Base-by-base conservation (phyloP, 2,329 filamentous ascomycete species). In the Botrytis fragariae region DNA sequence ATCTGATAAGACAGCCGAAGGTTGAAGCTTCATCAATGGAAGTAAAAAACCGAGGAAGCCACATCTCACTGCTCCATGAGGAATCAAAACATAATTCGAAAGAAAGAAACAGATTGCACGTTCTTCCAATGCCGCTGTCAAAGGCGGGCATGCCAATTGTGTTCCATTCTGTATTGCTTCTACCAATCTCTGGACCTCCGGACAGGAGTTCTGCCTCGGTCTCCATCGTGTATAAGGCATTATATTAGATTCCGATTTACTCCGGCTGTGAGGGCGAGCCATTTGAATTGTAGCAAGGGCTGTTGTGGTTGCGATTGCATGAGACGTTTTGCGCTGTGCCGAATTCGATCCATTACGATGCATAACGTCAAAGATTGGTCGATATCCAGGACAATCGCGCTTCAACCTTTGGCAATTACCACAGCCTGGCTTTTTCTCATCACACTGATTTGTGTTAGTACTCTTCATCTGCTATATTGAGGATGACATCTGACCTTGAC, bases 341-440 rank as follows among this genome's bases (percentile, higher is more conserved):
- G 71, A 42, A 35, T 48, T 72, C 14, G 48, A 37, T 22, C 25
- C 63, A 16, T 72, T 72, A 32, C 63, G 62, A 25, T 72, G 71
- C 32, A 72, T 68, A 35, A 51, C 54, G 48, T 72, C 51, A 18
- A 68, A 61, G 16, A 72, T 29, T 42, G 71, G 62, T 51, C 71
- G 71, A 59, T 72, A 72, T 32, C 71, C 71, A 22, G 62, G 71
- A 42, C 71, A 72, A 42, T 68, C 51, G 9, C 71, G 62, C 63
- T 69, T 72, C 32, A 72, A n/a, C 22, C 63, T 72, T 32, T 61
- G 32, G 32, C 71, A 72, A 25, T 72, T 72, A 44, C 71, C 71
- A 77, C 77, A 77, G 76, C 79, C 76, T 69, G 74, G 77, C 72
- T 74, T 77, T 75, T 78, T 67, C 64, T 73, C 70, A 60, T 72